These are phyloP conservation scores for Monascus purpureus DNA, from an alignment of 495 filamentous ascomycete genomes.

Conservation along the genomic window DNA sequence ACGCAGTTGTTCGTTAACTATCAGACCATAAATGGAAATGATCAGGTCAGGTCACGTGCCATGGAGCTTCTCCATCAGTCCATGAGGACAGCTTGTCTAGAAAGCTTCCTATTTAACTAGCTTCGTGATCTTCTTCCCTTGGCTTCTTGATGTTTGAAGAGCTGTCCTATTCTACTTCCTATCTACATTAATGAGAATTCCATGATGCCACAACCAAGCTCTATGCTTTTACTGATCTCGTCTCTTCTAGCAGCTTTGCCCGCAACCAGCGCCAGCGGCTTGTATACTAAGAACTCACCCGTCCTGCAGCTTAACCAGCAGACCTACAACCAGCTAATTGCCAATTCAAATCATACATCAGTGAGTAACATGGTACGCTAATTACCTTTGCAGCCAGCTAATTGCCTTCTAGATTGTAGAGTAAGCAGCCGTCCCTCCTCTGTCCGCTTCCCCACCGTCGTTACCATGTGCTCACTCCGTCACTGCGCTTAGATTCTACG, in stretches of 20 bases:
- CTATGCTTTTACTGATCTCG: conserved; percentile 28
- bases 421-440: conserved; percentile 31
- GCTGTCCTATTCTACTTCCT: not conserved
- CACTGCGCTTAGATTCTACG: conserved; percentile 63
- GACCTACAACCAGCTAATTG: conserved; percentile 72
- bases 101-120: no score
- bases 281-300: conserved; percentile 79
- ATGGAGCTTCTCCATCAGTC: no score
- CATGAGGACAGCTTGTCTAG: no score
- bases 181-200: not conserved
- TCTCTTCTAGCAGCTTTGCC: conserved; percentile 44
- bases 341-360: conserved; percentile 79
- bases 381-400: not conserved
- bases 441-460: not conserved
- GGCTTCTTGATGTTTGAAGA: no score
- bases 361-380: conserved; percentile 35
- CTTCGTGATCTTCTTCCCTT: no score
- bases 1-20: no score
- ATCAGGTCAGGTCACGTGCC: no score
- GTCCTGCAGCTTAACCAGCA: conserved; percentile 79
- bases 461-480: not conserved
- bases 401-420: conserved; percentile 44
- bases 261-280: conserved; percentile 43
- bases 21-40: no score
- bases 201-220: conserved; percentile 12